A percentile compares a stretch with the other conserved stretches of the same genome.
Evolutionary conservation across 495 filamentous ascomycete genomes (phyloP).

Genomic region (Aspergillus egyptiacus): DNA sequence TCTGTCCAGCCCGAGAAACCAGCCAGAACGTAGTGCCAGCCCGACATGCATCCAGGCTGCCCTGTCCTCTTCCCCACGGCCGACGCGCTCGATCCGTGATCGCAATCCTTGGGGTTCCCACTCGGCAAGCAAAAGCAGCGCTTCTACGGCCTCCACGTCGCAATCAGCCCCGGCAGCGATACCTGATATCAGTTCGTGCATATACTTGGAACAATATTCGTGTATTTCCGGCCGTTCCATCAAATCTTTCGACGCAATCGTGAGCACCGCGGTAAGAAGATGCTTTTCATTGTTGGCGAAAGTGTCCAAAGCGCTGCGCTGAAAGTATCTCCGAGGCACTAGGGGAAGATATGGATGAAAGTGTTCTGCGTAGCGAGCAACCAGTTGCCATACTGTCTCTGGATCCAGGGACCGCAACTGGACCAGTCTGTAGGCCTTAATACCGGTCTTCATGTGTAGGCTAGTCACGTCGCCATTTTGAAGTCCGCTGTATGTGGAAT

Average conservation of each 20-base stretch:
- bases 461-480: conserved; percentile 27
- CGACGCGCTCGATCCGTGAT: conserved; percentile 47
- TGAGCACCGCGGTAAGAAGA: conserved; percentile 56
- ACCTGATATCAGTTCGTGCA: conserved; percentile 55
- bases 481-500: conserved; percentile 27
- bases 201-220: conserved; percentile 56
- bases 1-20: conserved; percentile 55
- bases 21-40: conserved; percentile 56
- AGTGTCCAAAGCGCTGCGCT: conserved; percentile 40
- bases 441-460: conserved; percentile 28
- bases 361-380: conserved; percentile 47
- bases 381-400: conserved; percentile 44
- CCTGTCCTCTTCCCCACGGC: conserved; percentile 59
- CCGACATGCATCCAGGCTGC: conserved; percentile 67
- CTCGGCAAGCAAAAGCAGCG: conserved; percentile 56
- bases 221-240: conserved; percentile 51
- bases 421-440: conserved; percentile 47
- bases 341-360: conserved; percentile 61
- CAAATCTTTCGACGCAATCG: conserved; percentile 57
- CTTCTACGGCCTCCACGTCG: conserved; percentile 59
- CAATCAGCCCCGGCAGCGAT: conserved; percentile 55
- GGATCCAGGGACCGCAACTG: conserved; percentile 44
- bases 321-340: conserved; percentile 50
- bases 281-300: conserved; percentile 52
- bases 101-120: conserved; percentile 58